Conservation (phyloP, 2,329 filamentous ascomycete genomes). For the Chalaropsis thielavioides region DNA sequence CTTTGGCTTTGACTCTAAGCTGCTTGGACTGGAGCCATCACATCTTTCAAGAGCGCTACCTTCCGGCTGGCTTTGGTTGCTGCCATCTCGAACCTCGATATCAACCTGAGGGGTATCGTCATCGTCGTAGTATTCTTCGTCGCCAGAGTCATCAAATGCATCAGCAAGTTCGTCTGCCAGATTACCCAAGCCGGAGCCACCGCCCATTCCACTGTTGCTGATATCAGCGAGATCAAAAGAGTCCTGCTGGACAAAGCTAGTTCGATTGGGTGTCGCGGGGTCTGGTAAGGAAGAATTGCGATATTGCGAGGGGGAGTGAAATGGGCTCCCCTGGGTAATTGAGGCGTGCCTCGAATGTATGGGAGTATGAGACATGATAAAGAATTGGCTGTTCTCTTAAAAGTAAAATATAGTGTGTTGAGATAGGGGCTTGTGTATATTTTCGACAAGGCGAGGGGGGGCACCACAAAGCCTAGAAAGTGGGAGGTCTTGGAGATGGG, state of each 20-base stretch:
- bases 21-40: constrained; percentile 5
- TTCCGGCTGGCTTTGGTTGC: neutral
- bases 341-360: constrained; percentile 46
- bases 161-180: constrained; percentile 69
- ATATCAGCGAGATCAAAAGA: constrained; percentile 34
- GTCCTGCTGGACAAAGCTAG: constrained; percentile 35
- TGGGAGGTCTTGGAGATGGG: neutral
- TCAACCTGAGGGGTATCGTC: constrained; percentile 25
- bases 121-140: constrained; percentile 38
- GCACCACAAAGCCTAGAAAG: neutral
- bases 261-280: constrained; percentile 33
- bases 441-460: constrained; percentile 1
- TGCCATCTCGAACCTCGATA: constrained; percentile 21
- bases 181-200: constrained; percentile 52
- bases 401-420: neutral
- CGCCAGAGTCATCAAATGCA: constrained; percentile 51
- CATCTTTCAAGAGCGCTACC: constrained; percentile 8
- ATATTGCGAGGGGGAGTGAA: constrained; percentile 14
- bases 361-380: constrained; percentile 37
- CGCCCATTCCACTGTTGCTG: constrained; percentile 25
- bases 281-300: constrained; percentile 37
- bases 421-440: neutral
- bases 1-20: constrained; percentile 23
- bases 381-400: neutral
- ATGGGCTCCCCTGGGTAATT: constrained; percentile 29